Base-by-base conservation (phyloP, 2,329 filamentous ascomycete species). In the Bipolaris victoriae region DNA sequence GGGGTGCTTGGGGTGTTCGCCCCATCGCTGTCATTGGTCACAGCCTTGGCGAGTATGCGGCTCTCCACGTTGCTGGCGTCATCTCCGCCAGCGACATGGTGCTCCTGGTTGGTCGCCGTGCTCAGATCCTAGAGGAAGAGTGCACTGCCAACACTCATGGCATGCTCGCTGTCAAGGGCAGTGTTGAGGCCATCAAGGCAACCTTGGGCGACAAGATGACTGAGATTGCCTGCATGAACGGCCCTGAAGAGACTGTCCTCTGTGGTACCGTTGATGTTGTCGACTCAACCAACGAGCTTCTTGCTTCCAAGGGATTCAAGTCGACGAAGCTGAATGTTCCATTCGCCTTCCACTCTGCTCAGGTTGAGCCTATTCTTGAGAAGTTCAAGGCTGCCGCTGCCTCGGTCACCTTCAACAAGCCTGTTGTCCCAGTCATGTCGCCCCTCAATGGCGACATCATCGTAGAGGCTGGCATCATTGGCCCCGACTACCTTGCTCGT, bases 231-330 rank as follows among this genome's bases (percentile, higher is more conserved):
- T 95, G 91, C 78, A 84, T 92, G 72, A 96, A 96, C 65, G 86
- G 88, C 0, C 87, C 88, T 0, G 81, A 86, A 49, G 90, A 92
- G 71, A 92, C 88, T 9, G 91, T 95, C 1, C 80, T 95, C n/a
- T 86, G 85, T 59, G 85, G 84, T 15, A 83, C 82, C 52, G 82
- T 85, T 48, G 80, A 86, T 37, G 81, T 88, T 58, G 85, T 90
- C 52, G 80, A 84, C 57, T 78, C 79, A 3, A 78, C 87, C 15
- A 81, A 74, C 56, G 75, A 83, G 7, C 68, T 79, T 29, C 79
- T 89, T 3, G 73, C 79, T 13, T 72, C 76, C 6, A 78, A 81
- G 54, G 84, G 84, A 1, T 83, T 86, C 76, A 88, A 88, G 74
- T 83, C 82, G 58, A 86, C 82, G 13, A 83, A 83, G 68, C 79